phyloP scores from a whole-genome alignment of 495 filamentous ascomycete genomes.

The Podospora pseudoanserina region DNA sequence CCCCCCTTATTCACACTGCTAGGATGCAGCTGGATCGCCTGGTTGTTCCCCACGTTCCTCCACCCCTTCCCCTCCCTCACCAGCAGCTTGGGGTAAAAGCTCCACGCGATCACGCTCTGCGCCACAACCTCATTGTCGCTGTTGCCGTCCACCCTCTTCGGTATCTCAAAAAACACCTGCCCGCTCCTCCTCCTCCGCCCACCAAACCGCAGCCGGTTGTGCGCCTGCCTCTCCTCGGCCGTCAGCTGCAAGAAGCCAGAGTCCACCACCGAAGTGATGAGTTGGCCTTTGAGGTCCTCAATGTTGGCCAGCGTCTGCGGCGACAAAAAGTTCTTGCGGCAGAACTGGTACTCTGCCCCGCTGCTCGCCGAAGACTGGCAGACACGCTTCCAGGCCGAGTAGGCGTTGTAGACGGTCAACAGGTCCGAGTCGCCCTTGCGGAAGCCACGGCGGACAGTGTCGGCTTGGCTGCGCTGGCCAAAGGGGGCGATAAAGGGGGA shows the following conservation, averaged over 20 bases:
- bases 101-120: slow-evolving; percentile 79
- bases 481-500: slow-evolving; percentile 86
- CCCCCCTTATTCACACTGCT: slow-evolving; percentile 72
- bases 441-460: slow-evolving; percentile 70
- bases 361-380: slow-evolving; percentile 58
- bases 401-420: slow-evolving; percentile 89
- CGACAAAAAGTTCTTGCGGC: slow-evolving; percentile 85
- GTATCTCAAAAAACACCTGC: slow-evolving; percentile 75
- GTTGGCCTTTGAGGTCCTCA: slow-evolving; percentile 89
- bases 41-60: slow-evolving; percentile 86
- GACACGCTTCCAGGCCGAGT: slow-evolving; percentile 77
- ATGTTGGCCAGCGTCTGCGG: slow-evolving; percentile 80
- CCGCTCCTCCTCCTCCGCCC: slow-evolving; percentile 54
- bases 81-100: slow-evolving; percentile 92
- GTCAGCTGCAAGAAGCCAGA: slow-evolving; percentile 75
- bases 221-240: slow-evolving; percentile 57
- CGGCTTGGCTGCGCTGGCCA: slow-evolving; percentile 74
- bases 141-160: slow-evolving; percentile 66
- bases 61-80: slow-evolving; percentile 83
- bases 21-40: slow-evolving; percentile 76
- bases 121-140: slow-evolving; percentile 73
- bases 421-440: slow-evolving; percentile 86
- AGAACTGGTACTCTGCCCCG: slow-evolving; percentile 76
- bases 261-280: slow-evolving; percentile 75
- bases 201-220: slow-evolving; percentile 54